phyloP scores from a whole-genome alignment of 768 basidiomycete species.

The Calvatia gigantea region DNA sequence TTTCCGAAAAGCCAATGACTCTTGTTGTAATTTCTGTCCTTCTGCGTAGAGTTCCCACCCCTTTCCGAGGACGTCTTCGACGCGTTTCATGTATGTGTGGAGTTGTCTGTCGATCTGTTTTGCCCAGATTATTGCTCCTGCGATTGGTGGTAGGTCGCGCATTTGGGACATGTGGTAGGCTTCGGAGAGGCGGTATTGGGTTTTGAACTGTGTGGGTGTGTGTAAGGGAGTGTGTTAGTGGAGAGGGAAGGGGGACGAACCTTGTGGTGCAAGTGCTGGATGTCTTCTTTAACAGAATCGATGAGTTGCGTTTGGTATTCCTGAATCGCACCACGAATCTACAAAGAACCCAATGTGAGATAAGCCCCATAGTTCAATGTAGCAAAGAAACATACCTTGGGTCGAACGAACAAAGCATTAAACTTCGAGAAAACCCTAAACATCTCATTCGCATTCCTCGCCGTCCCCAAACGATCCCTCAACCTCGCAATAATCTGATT shows the following conservation, averaged over 20 bases:
- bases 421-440: constrained; percentile 99
- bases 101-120: constrained; percentile 98
- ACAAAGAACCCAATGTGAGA: background rate
- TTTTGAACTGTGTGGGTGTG: constrained; percentile 68
- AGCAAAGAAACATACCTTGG: constrained; percentile 11
- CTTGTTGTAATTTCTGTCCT: constrained; percentile 93
- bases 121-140: constrained; percentile 98
- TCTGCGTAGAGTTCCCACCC: constrained; percentile 99
- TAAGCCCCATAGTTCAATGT: background rate
- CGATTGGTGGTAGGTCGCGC: constrained; percentile 97
- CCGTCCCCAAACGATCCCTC: constrained; percentile 89
- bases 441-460: constrained; percentile 98
- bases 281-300: constrained; percentile 98
- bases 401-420: constrained; percentile 61
- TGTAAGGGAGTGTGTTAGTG: background rate
- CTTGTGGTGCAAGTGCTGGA: constrained; percentile 92
- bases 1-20: constrained; percentile 87
- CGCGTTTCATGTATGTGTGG: constrained; percentile 95
- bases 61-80: constrained; percentile 96
- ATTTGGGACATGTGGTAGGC: constrained; percentile 98
- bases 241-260: constrained; percentile 27
- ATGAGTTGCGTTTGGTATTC: constrained; percentile 99
- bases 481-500: constrained; percentile 96
- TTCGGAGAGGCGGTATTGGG: constrained; percentile 92
- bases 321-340: constrained; percentile 98